phyloP scores from a whole-genome alignment of 2,329 filamentous ascomycete species.

The Ascochyta koolunga region DNA sequence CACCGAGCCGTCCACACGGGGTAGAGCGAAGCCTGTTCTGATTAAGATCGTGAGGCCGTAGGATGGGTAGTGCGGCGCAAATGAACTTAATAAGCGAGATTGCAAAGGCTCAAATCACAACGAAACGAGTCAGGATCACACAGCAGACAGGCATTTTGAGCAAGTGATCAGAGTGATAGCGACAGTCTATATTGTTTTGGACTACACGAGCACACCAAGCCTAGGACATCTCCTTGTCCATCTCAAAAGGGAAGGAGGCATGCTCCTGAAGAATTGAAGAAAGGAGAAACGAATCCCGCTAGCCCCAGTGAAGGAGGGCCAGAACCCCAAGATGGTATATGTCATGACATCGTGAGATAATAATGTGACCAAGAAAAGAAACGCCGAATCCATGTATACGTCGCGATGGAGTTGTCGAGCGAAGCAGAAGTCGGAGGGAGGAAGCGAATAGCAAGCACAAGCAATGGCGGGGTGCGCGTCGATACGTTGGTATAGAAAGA shows the following conservation, averaged over 20 bases:
- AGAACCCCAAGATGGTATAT: slow-evolving; percentile 36
- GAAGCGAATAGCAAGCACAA: slow-evolving; percentile 23
- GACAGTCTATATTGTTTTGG: slow-evolving; percentile 19
- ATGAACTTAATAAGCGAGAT: slow-evolving; percentile 12
- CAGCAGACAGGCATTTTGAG: slow-evolving; percentile 1
- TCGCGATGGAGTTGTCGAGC: slow-evolving; percentile 8
- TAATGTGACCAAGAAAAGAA: slow-evolving; percentile 28
- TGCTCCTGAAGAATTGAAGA: slow-evolving; percentile 19
- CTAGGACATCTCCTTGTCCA: slow-evolving; percentile 14
- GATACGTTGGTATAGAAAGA: slow-evolving; percentile 35
- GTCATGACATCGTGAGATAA: slow-evolving; percentile 44
- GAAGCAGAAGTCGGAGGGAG: slow-evolving; percentile 15
- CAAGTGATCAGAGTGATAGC: slow-evolving; percentile 13
- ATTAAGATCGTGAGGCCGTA: background rate
- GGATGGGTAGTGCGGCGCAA: slow-evolving; percentile 9
- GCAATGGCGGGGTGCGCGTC: slow-evolving; percentile 34
- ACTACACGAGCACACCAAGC: slow-evolving; percentile 14
- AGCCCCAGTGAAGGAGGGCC: slow-evolving; percentile 21
- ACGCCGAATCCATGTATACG: slow-evolving; percentile 5
- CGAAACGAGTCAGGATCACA: slow-evolving; percentile 7
- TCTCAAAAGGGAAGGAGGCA: slow-evolving; percentile 12
- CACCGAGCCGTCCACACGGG: slow-evolving; percentile 4
- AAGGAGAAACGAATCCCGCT: slow-evolving; percentile 29
- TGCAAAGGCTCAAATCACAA: slow-evolving; percentile 11
- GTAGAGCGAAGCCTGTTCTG: background rate